A percentile compares a stretch with the other conserved stretches of the same genome.
Conservation (phyloP, 768 basidiomycete species). For the Pleurotus salmoneostramineus region DNA sequence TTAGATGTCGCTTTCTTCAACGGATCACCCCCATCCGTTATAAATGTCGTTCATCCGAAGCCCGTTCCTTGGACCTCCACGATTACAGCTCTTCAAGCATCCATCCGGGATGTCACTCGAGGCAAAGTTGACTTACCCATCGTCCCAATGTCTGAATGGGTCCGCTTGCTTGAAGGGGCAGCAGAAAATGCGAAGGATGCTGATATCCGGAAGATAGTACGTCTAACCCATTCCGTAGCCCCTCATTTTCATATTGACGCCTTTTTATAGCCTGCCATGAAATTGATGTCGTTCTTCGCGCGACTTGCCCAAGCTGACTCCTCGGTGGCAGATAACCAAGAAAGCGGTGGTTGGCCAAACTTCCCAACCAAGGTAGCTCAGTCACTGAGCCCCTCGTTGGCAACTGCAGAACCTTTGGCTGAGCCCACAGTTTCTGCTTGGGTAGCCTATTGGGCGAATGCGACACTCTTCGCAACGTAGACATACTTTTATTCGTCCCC, state of each 20-base stretch:
- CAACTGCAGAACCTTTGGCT: conserved; percentile 10
- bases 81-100: background rate
- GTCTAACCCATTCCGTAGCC: background rate
- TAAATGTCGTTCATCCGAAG: conserved; percentile 32
- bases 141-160: conserved; percentile 19
- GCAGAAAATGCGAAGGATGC: conserved; percentile 10
- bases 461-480: background rate
- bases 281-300: conserved; percentile 24
- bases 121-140: conserved; percentile 8
- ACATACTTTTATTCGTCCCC: background rate
- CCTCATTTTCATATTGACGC: background rate
- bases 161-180: conserved; percentile 10
- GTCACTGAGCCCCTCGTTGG: conserved; percentile 29
- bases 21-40: conserved; percentile 13
- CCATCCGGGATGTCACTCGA: background rate
- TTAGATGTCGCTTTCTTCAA: conserved; percentile 25
- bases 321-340: conserved; percentile 8
- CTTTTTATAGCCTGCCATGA: conserved; percentile 27
- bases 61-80: conserved; percentile 27
- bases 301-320: conserved; percentile 13
- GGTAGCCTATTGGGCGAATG: conserved; percentile 1
- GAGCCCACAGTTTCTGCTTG: background rate
- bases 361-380: conserved; percentile 25
- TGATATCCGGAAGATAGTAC: conserved; percentile 10
- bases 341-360: conserved; percentile 19